Percentiles rank a stretch among this genome's conserved stretches.
Evolutionary conservation across 192 early-diverging fungal species (phyloP).

Genomic region (Coemansia sp.): DNA sequence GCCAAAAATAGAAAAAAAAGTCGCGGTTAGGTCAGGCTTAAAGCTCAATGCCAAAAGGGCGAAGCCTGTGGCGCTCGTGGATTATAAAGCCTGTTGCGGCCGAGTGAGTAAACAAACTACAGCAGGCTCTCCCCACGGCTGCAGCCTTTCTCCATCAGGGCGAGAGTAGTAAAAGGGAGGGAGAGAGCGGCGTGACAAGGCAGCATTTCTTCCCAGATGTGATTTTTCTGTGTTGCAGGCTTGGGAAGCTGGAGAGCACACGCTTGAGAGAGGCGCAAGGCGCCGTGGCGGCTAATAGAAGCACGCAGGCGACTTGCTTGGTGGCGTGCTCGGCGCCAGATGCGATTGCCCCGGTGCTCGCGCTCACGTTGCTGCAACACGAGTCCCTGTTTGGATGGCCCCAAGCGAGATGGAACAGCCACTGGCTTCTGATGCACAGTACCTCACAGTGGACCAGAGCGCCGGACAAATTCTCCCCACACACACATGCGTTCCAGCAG

Average conservation of each 20-base stretch:
- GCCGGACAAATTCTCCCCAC: background rate
- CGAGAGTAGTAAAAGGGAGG: background rate
- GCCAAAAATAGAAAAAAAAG: slow-evolving; percentile 5
- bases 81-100: slow-evolving; percentile 1
- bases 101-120: background rate
- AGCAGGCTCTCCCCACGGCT: background rate
- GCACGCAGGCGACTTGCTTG: background rate
- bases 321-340: background rate
- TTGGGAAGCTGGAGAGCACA: background rate
- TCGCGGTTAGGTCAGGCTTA: background rate
- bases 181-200: slow-evolving; percentile 6
- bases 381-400: background rate
- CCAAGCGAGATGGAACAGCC: background rate
- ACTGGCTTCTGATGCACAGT: background rate
- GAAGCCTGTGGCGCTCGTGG: background rate
- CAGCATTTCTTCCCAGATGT: background rate
- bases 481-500: background rate
- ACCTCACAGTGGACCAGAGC: background rate
- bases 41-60: background rate
- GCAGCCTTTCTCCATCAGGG: slow-evolving; percentile 1
- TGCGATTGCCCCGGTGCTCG: background rate
- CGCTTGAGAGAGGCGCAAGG: slow-evolving; percentile 1
- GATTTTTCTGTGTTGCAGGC: background rate
- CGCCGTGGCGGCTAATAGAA: background rate
- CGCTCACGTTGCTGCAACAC: background rate